A percentile compares a stretch with the other conserved stretches of the same genome.
Evolutionary conservation across 2,329 filamentous ascomycete species (phyloP).

Genomic region (Tricladium varicosporioides): DNA sequence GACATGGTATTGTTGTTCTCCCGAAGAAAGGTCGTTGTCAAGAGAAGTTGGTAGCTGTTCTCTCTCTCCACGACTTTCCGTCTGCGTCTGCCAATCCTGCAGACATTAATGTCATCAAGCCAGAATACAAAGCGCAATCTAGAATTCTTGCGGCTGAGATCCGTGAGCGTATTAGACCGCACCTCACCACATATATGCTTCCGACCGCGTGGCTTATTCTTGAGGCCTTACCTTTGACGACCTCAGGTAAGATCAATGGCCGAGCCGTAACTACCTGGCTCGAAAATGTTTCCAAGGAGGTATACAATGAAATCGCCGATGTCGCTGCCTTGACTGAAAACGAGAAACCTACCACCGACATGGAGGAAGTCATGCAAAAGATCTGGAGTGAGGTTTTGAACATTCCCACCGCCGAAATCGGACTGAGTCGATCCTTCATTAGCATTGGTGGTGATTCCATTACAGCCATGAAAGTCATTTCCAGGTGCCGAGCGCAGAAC

Average conservation of each 20-base stretch:
- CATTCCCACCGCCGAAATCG: conserved; percentile 15
- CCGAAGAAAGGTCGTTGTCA: not conserved
- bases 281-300: not conserved
- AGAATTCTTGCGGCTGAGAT: not conserved
- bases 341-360: not conserved
- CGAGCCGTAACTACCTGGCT: not conserved
- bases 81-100: no score
- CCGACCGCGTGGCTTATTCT: conserved; percentile 12
- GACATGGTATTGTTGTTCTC: not conserved
- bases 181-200: conserved; percentile 18
- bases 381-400: conserved; percentile 16
- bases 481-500: not conserved
- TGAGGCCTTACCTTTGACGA: conserved; percentile 5
- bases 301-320: not conserved
- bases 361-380: conserved; percentile 8
- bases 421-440: conserved; percentile 38
- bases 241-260: conserved; percentile 13
- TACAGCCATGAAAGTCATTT: conserved; percentile 1
- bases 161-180: not conserved
- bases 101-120: not conserved
- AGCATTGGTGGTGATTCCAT: conserved; percentile 30
- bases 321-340: not conserved
- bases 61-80: not conserved
- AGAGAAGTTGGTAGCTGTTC: not conserved
- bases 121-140: not conserved